Evolutionary conservation across 2,329 filamentous ascomycete genomes (phyloP).

Genomic region (Gliomastix tumulicola): DNA sequence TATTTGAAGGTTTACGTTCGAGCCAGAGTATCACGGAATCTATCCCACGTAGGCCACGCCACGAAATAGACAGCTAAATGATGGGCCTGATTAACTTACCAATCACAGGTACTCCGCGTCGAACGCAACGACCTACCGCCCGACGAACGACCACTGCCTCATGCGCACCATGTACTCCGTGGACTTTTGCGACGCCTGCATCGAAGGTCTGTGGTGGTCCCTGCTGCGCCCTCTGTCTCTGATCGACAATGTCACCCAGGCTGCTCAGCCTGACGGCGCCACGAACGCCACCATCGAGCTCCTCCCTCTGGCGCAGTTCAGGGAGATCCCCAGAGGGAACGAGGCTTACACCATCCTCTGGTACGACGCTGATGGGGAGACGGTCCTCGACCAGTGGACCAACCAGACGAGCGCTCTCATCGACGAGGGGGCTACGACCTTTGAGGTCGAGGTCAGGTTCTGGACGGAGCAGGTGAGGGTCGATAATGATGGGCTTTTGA

Average conservation of each 20-base stretch:
- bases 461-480: slow-evolving; percentile 17
- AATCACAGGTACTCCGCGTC: slow-evolving; percentile 12
- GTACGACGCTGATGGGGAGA: slow-evolving; percentile 13
- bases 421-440: slow-evolving; percentile 6
- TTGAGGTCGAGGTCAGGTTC: slow-evolving; percentile 17
- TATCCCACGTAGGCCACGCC: slow-evolving; percentile 17
- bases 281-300: slow-evolving; percentile 15
- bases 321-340: slow-evolving; percentile 12
- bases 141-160: slow-evolving; percentile 18
- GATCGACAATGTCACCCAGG: slow-evolving; percentile 17
- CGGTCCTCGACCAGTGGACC: slow-evolving; percentile 13
- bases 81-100: no score
- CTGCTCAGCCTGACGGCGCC: slow-evolving; percentile 8
- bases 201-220: slow-evolving; percentile 19
- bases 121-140: slow-evolving; percentile 19
- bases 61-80: no score
- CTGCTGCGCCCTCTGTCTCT: slow-evolving; percentile 14
- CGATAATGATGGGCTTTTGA: no score
- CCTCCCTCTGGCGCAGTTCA: slow-evolving; percentile 16
- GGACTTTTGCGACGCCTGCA: slow-evolving; percentile 18
- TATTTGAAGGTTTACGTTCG: slow-evolving; percentile 13
- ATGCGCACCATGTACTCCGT: slow-evolving; percentile 18
- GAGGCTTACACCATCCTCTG: slow-evolving; percentile 18
- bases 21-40: slow-evolving; percentile 12
- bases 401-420: slow-evolving; percentile 17